Evolutionary conservation across 225 moss, liverwort and hornwort genomes (phyloP).

Genomic region (Marchantia paleacea): DNA sequence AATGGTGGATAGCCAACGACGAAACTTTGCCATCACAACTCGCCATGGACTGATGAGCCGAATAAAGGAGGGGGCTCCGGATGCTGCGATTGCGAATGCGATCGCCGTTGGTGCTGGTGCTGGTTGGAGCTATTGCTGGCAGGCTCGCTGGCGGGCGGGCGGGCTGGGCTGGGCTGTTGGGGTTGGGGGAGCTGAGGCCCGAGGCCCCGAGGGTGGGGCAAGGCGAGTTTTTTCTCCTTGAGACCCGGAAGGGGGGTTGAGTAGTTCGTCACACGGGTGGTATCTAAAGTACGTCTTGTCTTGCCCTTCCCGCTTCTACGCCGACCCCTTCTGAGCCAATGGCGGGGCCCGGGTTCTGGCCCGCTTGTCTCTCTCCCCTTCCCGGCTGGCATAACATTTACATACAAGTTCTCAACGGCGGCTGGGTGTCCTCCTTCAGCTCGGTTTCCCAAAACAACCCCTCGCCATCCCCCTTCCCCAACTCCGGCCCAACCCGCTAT

Average conservation of each 20-base stretch:
- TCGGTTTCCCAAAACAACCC: not conserved
- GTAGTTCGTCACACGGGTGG: conserved; percentile 13
- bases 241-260: not conserved
- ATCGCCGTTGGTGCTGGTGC: too few relatives aligned
- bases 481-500: not conserved
- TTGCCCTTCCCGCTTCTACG: not conserved
- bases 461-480: not conserved
- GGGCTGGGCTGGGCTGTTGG: not conserved
- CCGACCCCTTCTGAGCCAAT: conserved; percentile 4
- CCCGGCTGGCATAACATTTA: not conserved
- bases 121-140: too few relatives aligned
- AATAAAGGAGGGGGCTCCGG: too few relatives aligned
- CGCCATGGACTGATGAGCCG: not conserved
- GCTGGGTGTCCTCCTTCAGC: not conserved
- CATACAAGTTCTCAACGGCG: conserved; percentile 1
- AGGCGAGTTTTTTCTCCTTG: not conserved
- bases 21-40: not conserved
- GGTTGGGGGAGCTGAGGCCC: not conserved
- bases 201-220: not conserved
- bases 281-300: conserved; percentile 12
- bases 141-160: too few relatives aligned
- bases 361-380: not conserved
- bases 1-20: not conserved
- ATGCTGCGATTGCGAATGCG: too few relatives aligned
- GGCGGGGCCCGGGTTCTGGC: not conserved